phyloP scores from a whole-genome alignment of 441 rosid species.

The Populus hybrid region DNA sequence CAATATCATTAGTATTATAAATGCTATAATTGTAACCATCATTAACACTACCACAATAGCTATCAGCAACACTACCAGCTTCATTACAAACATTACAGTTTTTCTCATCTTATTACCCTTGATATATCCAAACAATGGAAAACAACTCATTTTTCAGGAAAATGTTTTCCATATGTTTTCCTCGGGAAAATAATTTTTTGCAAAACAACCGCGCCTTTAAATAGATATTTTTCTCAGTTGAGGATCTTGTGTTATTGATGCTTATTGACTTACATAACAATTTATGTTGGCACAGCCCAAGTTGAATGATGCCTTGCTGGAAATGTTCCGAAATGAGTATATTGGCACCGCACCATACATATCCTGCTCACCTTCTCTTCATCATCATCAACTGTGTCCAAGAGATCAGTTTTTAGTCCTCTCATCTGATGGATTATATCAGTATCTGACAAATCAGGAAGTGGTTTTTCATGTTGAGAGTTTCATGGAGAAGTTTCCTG shows the following conservation, averaged over 20 bases:
- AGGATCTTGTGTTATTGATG: neutral
- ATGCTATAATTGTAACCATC: neutral
- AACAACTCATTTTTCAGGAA: neutral
- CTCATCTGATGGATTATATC: slow-evolving; percentile 94
- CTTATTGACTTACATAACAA: neutral
- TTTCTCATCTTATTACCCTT: neutral
- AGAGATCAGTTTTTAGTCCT: slow-evolving; percentile 86
- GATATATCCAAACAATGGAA: neutral
- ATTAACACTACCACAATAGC: neutral
- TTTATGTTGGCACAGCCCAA: slow-evolving; percentile 65
- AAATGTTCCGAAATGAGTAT: slow-evolving; percentile 83
- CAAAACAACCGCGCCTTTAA: neutral
- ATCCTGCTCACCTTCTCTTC: slow-evolving; percentile 78
- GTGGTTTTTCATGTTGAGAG: slow-evolving; percentile 75
- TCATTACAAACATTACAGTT: neutral
- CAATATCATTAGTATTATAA: neutral
- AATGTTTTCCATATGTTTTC: neutral
- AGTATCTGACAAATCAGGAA: slow-evolving; percentile 86
- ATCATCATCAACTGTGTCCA: slow-evolving; percentile 73
- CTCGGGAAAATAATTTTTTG: neutral
- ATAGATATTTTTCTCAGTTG: neutral
- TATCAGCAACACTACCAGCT: neutral
- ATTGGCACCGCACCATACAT: slow-evolving; percentile 87
- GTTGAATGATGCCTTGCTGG: slow-evolving; percentile 72
- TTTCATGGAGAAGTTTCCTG: slow-evolving; percentile 90